Base-by-base conservation (phyloP, 345 rosid species). In the Excoecaria agallocha region DNA sequence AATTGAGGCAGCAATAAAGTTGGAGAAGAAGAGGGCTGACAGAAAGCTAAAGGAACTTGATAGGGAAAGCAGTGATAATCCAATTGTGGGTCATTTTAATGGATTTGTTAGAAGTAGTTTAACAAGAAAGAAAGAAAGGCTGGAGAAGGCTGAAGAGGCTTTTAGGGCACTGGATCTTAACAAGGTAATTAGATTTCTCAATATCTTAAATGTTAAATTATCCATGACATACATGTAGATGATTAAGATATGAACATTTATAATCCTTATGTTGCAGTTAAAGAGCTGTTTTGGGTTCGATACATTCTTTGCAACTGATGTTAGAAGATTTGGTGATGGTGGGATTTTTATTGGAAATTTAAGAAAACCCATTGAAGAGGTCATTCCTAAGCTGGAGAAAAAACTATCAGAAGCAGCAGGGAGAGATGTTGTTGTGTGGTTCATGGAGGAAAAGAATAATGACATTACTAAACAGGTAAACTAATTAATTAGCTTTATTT, bases 311-410 rank as follows among this genome's bases (percentile, higher is more conserved):
- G 96, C 97, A 3, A 92, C 97, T 17, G 96, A 92, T 75, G 93
- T 87, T 76, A 87, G 98, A 79, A 86, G 98, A 69, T 94, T 94
- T 73, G 98, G 97, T 69, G 98, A 92, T 86, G 98, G 98, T 8
- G 98, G 98, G 1, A 90, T 94, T 67, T 94, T 89, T 79, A 83
- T 94, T 67, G 96, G 98, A 57, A 94, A 92, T 79, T 85, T 94
- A 71, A 81, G 93, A 70, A 90, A 74, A 70, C 96, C 98, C 6
- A 79, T 94, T 54, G 92, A 89, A 16, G 96, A 94, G 59, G 97
- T 87, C 63, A 88, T 90, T 65, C 97, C 93, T 6, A 81, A 81
- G 78, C 84, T 94, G 71, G 98, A 94, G 87, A 86, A 85, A 65
- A 94, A 92, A 82, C 82, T 94, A 24, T 88, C 98, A 2, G 97